Percentiles rank a stretch among this genome's conserved stretches.
Conservation (phyloP, 129 eudicot genomes). For the Sambucus nigra region DNA sequence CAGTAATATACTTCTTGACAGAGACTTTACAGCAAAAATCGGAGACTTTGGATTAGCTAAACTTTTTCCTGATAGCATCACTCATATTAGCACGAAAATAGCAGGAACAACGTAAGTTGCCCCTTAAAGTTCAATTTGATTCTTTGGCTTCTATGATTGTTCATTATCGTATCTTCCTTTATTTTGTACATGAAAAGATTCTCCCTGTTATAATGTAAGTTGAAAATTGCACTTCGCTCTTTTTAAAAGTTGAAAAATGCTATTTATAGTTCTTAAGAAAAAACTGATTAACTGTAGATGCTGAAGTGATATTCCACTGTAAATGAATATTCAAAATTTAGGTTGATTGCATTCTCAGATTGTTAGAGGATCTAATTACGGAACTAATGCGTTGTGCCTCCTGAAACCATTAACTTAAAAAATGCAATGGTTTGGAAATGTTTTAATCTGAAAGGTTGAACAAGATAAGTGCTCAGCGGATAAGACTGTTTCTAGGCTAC, state of each 20-base stretch:
- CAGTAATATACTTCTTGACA: conserved; percentile 78
- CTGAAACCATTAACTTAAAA: too few relatives aligned
- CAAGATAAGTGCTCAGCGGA: neutral
- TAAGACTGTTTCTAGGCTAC: neutral
- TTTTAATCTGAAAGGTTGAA: neutral
- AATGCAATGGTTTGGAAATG: too few relatives aligned
- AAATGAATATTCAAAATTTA: too few relatives aligned
- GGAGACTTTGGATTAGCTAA: conserved; percentile 99
- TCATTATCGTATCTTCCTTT: neutral
- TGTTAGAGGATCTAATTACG: too few relatives aligned
- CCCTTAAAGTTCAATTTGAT: conserved; percentile 6
- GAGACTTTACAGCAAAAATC: conserved; percentile 66
- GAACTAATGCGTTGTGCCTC: too few relatives aligned
- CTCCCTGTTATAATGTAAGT: neutral
- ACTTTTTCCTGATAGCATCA: conserved; percentile 86
- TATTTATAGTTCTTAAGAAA: too few relatives aligned
- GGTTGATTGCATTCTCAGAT: too few relatives aligned
- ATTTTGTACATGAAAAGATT: too few relatives aligned
- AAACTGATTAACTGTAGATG: too few relatives aligned
- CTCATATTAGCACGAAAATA: conserved; percentile 86
- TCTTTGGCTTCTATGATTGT: neutral
- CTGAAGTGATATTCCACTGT: too few relatives aligned
- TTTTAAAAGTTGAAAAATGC: too few relatives aligned
- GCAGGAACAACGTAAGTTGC: conserved; percentile 91
- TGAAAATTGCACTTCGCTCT: too few relatives aligned